A percentile compares a stretch with the other conserved stretches of the same genome.
Conservation (phyloP, 2,329 filamentous ascomycete species). For the Bipolaris oryzae region DNA sequence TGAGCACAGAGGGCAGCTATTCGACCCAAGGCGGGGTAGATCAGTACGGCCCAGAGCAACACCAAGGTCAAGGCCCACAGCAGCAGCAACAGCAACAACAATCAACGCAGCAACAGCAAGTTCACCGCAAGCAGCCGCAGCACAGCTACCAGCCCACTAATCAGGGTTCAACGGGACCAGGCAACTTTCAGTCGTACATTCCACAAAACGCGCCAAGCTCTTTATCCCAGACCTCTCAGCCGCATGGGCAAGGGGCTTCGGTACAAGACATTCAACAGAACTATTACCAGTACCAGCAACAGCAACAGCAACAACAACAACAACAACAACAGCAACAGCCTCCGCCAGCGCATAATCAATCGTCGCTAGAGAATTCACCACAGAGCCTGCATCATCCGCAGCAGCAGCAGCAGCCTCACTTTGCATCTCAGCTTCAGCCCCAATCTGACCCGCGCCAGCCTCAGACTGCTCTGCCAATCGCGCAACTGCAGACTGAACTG, state of each 20-base stretch:
- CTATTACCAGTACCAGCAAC: constrained; percentile 26
- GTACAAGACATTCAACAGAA: constrained; percentile 34
- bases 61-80: constrained; percentile 34
- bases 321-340: constrained; percentile 22
- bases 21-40: constrained; percentile 48
- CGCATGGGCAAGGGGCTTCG: constrained; percentile 35
- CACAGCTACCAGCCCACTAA: constrained; percentile 40
- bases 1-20: constrained; percentile 49
- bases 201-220: constrained; percentile 41
- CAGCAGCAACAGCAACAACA: neutral
- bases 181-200: constrained; percentile 44
- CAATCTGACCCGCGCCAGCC: constrained; percentile 37
- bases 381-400: constrained; percentile 37
- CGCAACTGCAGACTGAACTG: constrained; percentile 42
- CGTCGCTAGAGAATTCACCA: constrained; percentile 34
- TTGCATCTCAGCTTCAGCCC: constrained; percentile 19
- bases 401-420: constrained; percentile 36
- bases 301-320: constrained; percentile 30
- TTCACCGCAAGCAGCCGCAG: constrained; percentile 31
- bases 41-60: constrained; percentile 48
- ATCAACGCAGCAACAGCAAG: constrained; percentile 31
- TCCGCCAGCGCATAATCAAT: constrained; percentile 35
- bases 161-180: constrained; percentile 29
- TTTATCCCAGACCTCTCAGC: constrained; percentile 35
- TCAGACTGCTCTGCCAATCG: constrained; percentile 34